phyloP scores from a whole-genome alignment of 2,329 filamentous ascomycete species.

The Calonectria fujianensis region DNA sequence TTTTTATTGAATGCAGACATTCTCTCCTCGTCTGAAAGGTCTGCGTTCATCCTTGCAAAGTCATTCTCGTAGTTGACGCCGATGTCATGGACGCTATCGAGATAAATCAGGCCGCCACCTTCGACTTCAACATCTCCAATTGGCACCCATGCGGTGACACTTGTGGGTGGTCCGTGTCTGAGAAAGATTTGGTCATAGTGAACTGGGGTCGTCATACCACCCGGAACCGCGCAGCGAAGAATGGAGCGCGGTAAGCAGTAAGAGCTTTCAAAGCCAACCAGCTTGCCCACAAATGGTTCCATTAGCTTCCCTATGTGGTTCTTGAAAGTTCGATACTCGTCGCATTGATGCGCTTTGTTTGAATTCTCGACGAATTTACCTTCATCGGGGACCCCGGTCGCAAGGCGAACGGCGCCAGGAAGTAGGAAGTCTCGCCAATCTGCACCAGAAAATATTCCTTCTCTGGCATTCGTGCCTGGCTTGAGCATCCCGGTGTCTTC shows the following conservation, averaged over 20 bases:
- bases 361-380: conserved; percentile 15
- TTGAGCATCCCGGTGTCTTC: conserved; percentile 4
- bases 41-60: background rate
- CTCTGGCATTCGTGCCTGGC: background rate
- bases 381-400: background rate
- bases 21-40: background rate
- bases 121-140: conserved; percentile 11
- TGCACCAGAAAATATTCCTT: conserved; percentile 15
- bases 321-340: conserved; percentile 5
- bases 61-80: conserved; percentile 9
- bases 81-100: conserved; percentile 8
- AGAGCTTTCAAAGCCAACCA: background rate
- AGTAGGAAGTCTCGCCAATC: conserved; percentile 12
- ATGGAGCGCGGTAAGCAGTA: conserved; percentile 7
- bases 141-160: conserved; percentile 10
- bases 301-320: background rate
- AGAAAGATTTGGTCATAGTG: conserved; percentile 15
- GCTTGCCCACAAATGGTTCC: conserved; percentile 4
- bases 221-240: conserved; percentile 2
- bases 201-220: conserved; percentile 1
- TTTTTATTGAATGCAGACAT: conserved; percentile 19
- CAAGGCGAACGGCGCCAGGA: conserved; percentile 4
- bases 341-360: background rate
- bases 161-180: background rate
- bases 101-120: conserved; percentile 13